Base-by-base conservation (phyloP, 345 rosid species). In the Citrus unshiu region DNA sequence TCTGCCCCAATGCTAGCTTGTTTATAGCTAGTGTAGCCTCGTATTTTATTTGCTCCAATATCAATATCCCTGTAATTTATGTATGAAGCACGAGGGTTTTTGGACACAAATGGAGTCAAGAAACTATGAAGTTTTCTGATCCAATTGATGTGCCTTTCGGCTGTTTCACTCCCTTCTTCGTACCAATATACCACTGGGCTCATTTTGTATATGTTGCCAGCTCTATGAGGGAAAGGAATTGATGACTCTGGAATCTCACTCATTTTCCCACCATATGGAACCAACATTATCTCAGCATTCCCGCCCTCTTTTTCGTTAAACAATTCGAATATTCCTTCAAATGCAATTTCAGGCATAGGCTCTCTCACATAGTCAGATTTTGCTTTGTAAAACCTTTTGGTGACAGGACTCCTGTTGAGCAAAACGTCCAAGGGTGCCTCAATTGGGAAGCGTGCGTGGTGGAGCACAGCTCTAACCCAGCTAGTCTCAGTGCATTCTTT, bases 221-320 rank as follows among this genome's bases (percentile, higher is more conserved):
- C 84, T 74, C 89, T 78, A 22, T 86, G 91, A 1, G 91, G 88
- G 76, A 79, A 86, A 25, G 87, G 87, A 71, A 66, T 79, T 57
- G 79, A 74, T 0, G 83, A 75, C 9, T 78, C 83, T 2, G 83
- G 65, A 29, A 86, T 85, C 76, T 83, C 88, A 69, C 63, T 74
- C 90, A 87, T 86, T 77, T 57, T 81, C 12, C 89, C 89, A 4
- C 90, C 89, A 35, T 86, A 86, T 1, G 92, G 86, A 69, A 27
- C 68, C 49, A 83, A 59, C 2, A 67, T 40, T 63, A 78, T 8
- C 6, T 21, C 6, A 5, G 74, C 62, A 0, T 68, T 29, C 34
- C 46, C 82, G 0, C 2, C 37, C 4, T 76, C 81, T 0, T 77
- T 65, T 70, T 80, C 66, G 21, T 30, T 35, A 4, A 84, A 60